phyloP scores from a whole-genome alignment of 768 basidiomycete genomes.

The Tylopilus sp. region DNA sequence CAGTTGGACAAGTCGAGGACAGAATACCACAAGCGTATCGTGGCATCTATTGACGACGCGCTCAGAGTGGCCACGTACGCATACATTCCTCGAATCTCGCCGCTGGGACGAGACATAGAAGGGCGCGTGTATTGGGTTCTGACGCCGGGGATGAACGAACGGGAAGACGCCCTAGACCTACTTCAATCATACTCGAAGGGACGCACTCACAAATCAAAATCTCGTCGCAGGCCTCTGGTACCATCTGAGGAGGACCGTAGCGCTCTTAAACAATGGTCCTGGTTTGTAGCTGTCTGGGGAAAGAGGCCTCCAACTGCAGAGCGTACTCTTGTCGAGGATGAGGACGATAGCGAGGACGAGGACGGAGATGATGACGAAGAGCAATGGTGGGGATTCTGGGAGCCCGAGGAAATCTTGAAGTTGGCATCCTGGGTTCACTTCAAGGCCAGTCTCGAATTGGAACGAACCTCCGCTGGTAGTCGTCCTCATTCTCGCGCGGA shows the following conservation, averaged over 20 bases:
- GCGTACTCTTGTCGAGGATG: conserved; percentile 23
- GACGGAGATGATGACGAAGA: conserved; percentile 38
- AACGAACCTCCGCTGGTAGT: conserved; percentile 6
- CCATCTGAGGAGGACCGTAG: conserved; percentile 49
- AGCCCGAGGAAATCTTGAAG: conserved; percentile 60
- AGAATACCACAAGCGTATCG: conserved; percentile 46
- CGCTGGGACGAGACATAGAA: conserved; percentile 66
- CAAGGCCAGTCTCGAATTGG: conserved; percentile 40
- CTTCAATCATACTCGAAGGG: conserved; percentile 25
- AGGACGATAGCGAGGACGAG: conserved; percentile 24
- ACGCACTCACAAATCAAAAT: conserved; percentile 33
- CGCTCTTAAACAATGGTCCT: conserved; percentile 60
- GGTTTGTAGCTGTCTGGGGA: conserved; percentile 78
- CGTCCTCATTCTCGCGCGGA: not conserved
- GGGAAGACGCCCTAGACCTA: conserved; percentile 42
- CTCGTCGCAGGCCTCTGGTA: conserved; percentile 36
- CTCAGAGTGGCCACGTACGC: conserved; percentile 46
- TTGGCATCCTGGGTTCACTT: conserved; percentile 63
- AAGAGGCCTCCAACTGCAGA: conserved; percentile 39
- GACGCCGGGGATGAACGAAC: conserved; percentile 56
- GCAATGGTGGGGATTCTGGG: conserved; percentile 77
- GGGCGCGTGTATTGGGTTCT: conserved; percentile 68
- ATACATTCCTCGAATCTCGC: conserved; percentile 50
- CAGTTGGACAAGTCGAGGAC: conserved; percentile 44
- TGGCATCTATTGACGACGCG: conserved; percentile 52